Evolutionary conservation across 192 early-diverging fungal species (phyloP).

Genomic region (Linnemannia exigua): DNA sequence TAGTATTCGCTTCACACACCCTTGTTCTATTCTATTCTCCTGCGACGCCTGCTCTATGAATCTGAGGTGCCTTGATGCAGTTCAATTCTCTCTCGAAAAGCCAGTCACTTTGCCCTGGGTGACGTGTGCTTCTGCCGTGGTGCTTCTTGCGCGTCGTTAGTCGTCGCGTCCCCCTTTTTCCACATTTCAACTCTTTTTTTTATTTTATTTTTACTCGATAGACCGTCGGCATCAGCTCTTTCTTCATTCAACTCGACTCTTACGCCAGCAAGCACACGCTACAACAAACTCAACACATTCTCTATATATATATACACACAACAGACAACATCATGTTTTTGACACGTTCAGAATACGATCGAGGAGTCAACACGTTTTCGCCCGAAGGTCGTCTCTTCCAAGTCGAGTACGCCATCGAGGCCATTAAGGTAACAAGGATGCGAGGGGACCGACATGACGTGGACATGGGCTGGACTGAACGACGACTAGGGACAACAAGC

Average conservation of each 20-base stretch:
- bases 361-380: slow-evolving; percentile 99
- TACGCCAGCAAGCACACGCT: background rate
- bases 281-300: background rate
- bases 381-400: slow-evolving; percentile 99
- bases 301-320: slow-evolving; percentile 6
- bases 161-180: slow-evolving; percentile 6
- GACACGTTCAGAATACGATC: slow-evolving; percentile 96
- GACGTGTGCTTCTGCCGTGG: background rate
- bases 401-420: slow-evolving; percentile 99
- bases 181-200: background rate
- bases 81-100: background rate
- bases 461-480: no score
- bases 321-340: slow-evolving; percentile 67
- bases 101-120: background rate
- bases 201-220: no score
- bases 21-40: background rate
- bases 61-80: background rate
- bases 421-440: slow-evolving; percentile 87
- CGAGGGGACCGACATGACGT: no score
- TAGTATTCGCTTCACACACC: no score
- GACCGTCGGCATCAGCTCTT: background rate
- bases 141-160: background rate
- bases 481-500: no score
- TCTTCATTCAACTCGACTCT: background rate
- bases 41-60: background rate